A percentile compares a stretch with the other conserved stretches of the same genome.
These are phyloP conservation scores for Fusarium newnesense DNA, from an alignment of 2,329 filamentous ascomycete species.

Conservation along the genomic window DNA sequence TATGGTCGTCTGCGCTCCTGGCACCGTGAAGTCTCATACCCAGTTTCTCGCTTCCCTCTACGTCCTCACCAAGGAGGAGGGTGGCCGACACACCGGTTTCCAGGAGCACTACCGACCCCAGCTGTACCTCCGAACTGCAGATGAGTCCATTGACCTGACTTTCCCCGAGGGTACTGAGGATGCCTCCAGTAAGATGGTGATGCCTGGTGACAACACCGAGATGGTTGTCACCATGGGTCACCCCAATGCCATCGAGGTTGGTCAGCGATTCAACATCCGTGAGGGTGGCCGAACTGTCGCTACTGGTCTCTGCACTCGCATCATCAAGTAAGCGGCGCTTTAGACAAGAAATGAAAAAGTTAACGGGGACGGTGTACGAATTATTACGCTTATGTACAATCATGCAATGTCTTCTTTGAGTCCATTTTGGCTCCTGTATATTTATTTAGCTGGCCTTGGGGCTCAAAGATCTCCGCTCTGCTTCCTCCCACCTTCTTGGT, in stretches of 20 bases:
- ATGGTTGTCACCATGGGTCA: constrained; percentile 90
- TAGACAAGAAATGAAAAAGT: constrained; percentile 26
- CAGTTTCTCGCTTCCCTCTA: constrained; percentile 97
- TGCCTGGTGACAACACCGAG: constrained; percentile 99
- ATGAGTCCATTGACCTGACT: constrained; percentile 79
- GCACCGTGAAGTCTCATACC: constrained; percentile 84
- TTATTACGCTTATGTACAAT: constrained; percentile 44
- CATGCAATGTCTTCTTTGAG: constrained; percentile 44
- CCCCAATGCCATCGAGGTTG: constrained; percentile 87
- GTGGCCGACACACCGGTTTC: constrained; percentile 96
- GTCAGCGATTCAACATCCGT: constrained; percentile 97
- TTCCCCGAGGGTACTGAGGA: constrained; percentile 89
- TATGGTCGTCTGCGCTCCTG: constrained; percentile 91
- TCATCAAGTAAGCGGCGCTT: constrained; percentile 62
- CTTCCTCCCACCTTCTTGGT: constrained; percentile 53
- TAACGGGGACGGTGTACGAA: constrained; percentile 40
- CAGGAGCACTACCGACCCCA: constrained; percentile 96
- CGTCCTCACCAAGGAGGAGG: constrained; percentile 96
- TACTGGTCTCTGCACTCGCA: constrained; percentile 83
- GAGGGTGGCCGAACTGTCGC: constrained; percentile 93
- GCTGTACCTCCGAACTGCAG: constrained; percentile 93
- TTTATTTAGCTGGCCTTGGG: constrained; percentile 45
- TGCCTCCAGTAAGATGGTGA: constrained; percentile 80
- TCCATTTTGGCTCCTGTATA: constrained; percentile 51
- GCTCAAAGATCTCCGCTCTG: constrained; percentile 55